phyloP scores from a whole-genome alignment of 2,329 filamentous ascomycete species.

The Tricladium varicosporioides region DNA sequence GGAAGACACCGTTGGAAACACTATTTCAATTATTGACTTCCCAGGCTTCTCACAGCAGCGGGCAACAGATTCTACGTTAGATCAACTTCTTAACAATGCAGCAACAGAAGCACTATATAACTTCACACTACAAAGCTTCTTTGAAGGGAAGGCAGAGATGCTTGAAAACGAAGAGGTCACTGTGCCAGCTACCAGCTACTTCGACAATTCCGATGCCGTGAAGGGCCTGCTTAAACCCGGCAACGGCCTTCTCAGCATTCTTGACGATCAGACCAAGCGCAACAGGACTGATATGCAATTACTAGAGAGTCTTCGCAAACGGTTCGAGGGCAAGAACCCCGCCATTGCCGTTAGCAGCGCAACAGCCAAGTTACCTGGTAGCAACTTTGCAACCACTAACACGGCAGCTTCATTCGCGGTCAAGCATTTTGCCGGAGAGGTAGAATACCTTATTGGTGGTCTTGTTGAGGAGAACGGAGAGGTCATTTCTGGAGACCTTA shows the following conservation, averaged over 20 bases:
- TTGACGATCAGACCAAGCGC: constrained; percentile 92
- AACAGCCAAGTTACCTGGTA: constrained; percentile 76
- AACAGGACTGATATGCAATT: constrained; percentile 87
- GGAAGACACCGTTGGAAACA: constrained; percentile 89
- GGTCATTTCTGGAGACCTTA: constrained; percentile 89
- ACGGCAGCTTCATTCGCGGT: constrained; percentile 80
- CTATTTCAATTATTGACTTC: constrained; percentile 92
- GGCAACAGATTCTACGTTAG: constrained; percentile 79
- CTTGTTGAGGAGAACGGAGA: constrained; percentile 95
- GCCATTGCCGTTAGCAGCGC: constrained; percentile 78
- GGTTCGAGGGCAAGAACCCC: constrained; percentile 92
- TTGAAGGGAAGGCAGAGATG: constrained; percentile 89
- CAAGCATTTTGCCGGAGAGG: constrained; percentile 93
- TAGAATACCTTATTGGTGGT: constrained; percentile 86
- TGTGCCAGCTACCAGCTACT: constrained; percentile 91
- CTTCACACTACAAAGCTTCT: constrained; percentile 91
- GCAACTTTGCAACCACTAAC: constrained; percentile 86
- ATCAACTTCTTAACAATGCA: constrained; percentile 93
- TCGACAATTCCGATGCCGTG: constrained; percentile 94
- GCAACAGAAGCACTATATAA: constrained; percentile 92
- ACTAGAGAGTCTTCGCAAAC: constrained; percentile 84
- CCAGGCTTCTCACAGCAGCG: constrained; percentile 88
- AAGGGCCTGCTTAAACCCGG: constrained; percentile 87
- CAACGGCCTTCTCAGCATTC: constrained; percentile 88
- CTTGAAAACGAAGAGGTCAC: constrained; percentile 91